Percentiles rank a stretch among this genome's conserved stretches.
These are phyloP conservation scores for Populus euphratica DNA, from an alignment of 345 rosid genomes.

Conservation along the genomic window DNA sequence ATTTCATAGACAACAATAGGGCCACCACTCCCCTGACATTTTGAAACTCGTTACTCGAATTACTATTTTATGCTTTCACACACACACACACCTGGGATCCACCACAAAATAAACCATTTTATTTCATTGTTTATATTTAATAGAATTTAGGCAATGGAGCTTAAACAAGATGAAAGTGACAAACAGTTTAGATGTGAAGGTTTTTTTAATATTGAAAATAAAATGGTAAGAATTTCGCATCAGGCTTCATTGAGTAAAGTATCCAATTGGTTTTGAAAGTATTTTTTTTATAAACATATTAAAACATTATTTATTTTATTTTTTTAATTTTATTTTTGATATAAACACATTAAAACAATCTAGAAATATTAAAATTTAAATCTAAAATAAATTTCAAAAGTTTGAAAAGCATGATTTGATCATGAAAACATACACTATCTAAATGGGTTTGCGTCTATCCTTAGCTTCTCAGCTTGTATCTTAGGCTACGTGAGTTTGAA, in stretches of 20 bases:
- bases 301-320: too few relatives aligned
- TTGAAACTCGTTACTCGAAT: slow-evolving; percentile 7
- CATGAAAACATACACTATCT: too few relatives aligned
- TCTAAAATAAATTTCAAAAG: too few relatives aligned
- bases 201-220: background rate
- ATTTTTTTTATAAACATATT: too few relatives aligned
- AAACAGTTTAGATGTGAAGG: background rate
- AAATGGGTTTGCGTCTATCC: too few relatives aligned
- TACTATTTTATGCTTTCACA: background rate
- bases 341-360: too few relatives aligned
- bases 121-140: background rate
- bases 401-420: too few relatives aligned
- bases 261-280: too few relatives aligned
- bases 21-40: slow-evolving; percentile 13
- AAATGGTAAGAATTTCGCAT: background rate
- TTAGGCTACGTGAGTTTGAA: background rate
- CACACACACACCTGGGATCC: background rate
- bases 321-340: too few relatives aligned
- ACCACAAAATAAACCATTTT: background rate
- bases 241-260: background rate
- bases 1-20: background rate
- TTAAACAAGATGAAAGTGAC: background rate
- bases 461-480: too few relatives aligned
- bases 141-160: background rate
- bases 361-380: too few relatives aligned